Evolutionary conservation across 306 rosid species (phyloP).

Genomic region (Heteromeles arbutifolia): DNA sequence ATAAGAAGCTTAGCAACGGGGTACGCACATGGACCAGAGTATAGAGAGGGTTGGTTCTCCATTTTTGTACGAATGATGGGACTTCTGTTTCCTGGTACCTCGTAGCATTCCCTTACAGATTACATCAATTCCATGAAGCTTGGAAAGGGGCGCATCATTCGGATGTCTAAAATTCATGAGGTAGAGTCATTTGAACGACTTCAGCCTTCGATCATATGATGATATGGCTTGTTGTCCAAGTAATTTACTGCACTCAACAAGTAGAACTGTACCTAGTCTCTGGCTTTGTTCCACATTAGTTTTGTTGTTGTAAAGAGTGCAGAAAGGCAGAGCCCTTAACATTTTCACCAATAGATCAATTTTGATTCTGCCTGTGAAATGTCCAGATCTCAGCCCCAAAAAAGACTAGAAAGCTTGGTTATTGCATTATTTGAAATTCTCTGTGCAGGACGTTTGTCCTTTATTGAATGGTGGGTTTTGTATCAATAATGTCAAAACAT

Average conservation of each 20-base stretch:
- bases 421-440: no score
- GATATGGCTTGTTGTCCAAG: not conserved
- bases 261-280: not conserved
- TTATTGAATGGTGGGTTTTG: no score
- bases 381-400: not conserved
- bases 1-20: conserved; percentile 52
- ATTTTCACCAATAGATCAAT: not conserved
- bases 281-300: not conserved
- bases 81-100: conserved; percentile 53
- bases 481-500: no score
- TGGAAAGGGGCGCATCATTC: conserved; percentile 31
- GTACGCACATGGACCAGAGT: conserved; percentile 50
- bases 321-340: not conserved
- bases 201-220: not conserved
- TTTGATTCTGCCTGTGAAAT: not conserved
- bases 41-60: conserved; percentile 60
- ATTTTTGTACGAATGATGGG: conserved; percentile 38
- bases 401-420: not conserved
- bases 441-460: no score
- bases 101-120: conserved; percentile 54
- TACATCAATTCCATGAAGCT: conserved; percentile 62
- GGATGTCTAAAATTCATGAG: conserved; percentile 14
- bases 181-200: not conserved
- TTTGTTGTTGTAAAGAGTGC: not conserved
- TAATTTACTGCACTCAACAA: no score